These are phyloP conservation scores for Pichia sp. DNA, from an alignment of 1,139 yeast genomes.

Conservation along the genomic window DNA sequence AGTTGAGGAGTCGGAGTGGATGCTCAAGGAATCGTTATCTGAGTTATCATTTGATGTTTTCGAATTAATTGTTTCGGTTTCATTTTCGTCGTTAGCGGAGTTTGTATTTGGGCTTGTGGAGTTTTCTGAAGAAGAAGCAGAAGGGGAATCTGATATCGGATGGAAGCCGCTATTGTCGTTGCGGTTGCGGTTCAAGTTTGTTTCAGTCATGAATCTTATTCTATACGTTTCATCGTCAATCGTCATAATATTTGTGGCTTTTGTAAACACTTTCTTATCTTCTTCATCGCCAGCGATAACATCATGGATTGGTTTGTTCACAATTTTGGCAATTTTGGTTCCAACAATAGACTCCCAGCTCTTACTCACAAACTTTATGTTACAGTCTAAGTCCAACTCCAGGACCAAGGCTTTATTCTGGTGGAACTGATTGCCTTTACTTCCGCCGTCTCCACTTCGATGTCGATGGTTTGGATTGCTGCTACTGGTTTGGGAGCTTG, in stretches of 20 bases:
- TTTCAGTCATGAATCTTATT: constrained; percentile 63
- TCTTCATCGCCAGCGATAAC: constrained; percentile 61
- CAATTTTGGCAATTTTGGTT: constrained; percentile 51
- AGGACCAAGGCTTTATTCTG: constrained; percentile 77
- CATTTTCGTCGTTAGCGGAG: constrained; percentile 19
- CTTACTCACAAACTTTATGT: constrained; percentile 65
- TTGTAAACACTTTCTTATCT: constrained; percentile 63
- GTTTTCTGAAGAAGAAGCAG: neutral
- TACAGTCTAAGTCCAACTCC: constrained; percentile 78
- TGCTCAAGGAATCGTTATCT: constrained; percentile 26
- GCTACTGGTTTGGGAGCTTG: neutral
- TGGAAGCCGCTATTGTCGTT: neutral
- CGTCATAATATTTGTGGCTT: constrained; percentile 69
- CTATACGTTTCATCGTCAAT: constrained; percentile 72
- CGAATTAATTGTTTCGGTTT: constrained; percentile 14
- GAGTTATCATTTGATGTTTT: constrained; percentile 15
- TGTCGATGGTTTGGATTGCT: neutral
- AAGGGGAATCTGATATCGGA: neutral
- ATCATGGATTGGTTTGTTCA: constrained; percentile 56
- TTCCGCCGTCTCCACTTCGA: neutral
- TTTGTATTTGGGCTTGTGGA: neutral
- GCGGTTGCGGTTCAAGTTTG: constrained; percentile 27
- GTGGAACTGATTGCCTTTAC: constrained; percentile 1
- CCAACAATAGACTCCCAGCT: constrained; percentile 79
- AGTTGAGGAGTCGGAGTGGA: constrained; percentile 27